These are phyloP conservation scores for Hibiscus trionum DNA, from an alignment of 345 rosid species.

Conservation along the genomic window DNA sequence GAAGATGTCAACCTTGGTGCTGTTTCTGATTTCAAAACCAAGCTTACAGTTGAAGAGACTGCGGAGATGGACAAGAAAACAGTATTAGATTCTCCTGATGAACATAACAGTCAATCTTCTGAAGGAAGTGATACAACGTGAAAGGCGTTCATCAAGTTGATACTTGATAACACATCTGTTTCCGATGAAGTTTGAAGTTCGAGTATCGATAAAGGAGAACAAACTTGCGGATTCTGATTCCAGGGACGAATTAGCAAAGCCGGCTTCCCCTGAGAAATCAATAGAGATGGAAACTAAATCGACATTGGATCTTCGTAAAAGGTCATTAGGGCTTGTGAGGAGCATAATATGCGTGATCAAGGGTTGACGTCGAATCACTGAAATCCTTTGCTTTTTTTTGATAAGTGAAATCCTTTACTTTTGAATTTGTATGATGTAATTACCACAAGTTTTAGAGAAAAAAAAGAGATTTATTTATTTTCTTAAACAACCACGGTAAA, in stretches of 20 bases:
- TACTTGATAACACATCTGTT: neutral
- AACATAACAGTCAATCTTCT: conserved; percentile 1
- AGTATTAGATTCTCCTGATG: conserved; percentile 6
- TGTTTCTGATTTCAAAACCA: conserved; percentile 20
- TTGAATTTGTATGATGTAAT: neutral
- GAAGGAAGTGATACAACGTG: neutral
- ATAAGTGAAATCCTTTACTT: neutral
- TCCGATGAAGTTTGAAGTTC: neutral
- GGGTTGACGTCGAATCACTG: neutral
- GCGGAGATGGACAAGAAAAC: neutral
- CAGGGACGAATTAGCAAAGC: neutral
- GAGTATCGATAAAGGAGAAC: neutral
- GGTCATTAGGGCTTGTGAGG: neutral
- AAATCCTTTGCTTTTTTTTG: neutral
- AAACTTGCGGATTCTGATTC: neutral
- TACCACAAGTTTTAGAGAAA: neutral
- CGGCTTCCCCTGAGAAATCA: neutral
- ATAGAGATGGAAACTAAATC: neutral
- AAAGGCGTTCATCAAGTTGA: neutral
- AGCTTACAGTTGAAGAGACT: conserved; percentile 16
- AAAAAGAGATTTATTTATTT: too few relatives aligned
- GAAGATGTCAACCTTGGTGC: conserved; percentile 1
- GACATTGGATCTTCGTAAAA: neutral
- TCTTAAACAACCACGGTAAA: too few relatives aligned
- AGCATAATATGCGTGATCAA: neutral